Evolutionary conservation across 2,329 filamentous ascomycete genomes (phyloP).

Genomic region (Arthrinium phaeospermum): DNA sequence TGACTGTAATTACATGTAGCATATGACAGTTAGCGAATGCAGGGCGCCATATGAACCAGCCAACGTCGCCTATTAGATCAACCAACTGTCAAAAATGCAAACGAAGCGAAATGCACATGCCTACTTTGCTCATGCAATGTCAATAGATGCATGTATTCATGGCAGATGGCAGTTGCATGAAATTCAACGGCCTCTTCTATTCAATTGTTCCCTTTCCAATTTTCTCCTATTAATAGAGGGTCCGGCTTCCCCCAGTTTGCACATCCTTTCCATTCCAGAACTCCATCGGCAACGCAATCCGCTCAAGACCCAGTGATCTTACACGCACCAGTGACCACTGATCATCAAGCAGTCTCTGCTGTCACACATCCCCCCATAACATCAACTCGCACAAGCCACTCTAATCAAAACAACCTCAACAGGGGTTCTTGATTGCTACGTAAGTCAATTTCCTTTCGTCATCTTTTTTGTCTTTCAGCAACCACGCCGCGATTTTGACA

Average conservation of each 20-base stretch:
- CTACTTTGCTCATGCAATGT: neutral
- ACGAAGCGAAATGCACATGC: neutral
- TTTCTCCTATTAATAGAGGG: neutral
- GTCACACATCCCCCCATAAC: slow-evolving; percentile 9
- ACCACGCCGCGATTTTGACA: neutral
- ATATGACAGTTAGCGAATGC: neutral
- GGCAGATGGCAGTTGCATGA: neutral
- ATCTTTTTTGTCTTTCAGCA: neutral
- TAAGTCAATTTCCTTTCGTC: neutral
- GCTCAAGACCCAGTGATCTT: neutral
- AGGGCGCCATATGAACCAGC: neutral
- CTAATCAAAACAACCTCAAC: slow-evolving; percentile 11
- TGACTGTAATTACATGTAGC: neutral
- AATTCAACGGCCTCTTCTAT: neutral
- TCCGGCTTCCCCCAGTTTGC: neutral
- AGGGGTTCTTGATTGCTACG: neutral
- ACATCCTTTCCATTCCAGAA: neutral
- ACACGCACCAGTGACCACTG: neutral
- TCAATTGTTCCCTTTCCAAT: neutral
- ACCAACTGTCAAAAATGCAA: neutral
- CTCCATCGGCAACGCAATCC: slow-evolving; percentile 1
- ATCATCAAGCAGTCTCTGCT: neutral
- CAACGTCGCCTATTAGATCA: neutral
- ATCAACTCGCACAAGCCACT: neutral
- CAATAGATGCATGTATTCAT: neutral